phyloP scores from a whole-genome alignment of 345 rosid species.

The Camelina sativa region DNA sequence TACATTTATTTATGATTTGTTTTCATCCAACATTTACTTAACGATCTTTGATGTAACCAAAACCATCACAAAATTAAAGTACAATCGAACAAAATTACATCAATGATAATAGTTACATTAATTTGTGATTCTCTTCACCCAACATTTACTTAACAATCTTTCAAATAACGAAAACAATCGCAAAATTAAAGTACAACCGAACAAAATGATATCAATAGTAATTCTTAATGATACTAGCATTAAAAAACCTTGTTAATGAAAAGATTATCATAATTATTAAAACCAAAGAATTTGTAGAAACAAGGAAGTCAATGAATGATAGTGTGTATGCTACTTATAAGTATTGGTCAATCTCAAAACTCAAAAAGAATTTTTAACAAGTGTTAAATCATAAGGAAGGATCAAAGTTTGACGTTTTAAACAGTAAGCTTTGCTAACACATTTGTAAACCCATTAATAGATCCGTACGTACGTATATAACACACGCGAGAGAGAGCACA shows the following conservation, averaged over 20 bases:
- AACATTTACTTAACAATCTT: neutral
- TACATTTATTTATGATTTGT: too few relatives aligned
- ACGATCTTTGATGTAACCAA: too few relatives aligned
- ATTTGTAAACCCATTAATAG: constrained; percentile 3
- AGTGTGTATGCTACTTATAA: neutral
- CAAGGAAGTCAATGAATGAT: neutral
- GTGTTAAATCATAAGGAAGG: neutral
- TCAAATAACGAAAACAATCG: too few relatives aligned
- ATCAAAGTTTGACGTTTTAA: neutral
- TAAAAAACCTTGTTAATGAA: too few relatives aligned
- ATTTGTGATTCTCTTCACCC: neutral
- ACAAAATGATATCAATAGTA: too few relatives aligned
- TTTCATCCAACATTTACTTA: too few relatives aligned
- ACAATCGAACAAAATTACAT: neutral
- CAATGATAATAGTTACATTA: neutral
- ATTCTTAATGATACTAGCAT: too few relatives aligned
- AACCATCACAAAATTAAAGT: too few relatives aligned
- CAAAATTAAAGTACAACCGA: too few relatives aligned
- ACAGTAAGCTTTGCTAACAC: constrained; percentile 9
- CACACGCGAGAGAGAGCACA: neutral
- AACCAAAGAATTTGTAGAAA: neutral
- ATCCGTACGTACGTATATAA: constrained; percentile 22
- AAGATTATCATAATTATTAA: neutral
- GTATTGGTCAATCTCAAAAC: neutral
- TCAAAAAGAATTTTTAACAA: neutral